Evolutionary conservation across 257 asterid genomes (phyloP).

Genomic region (Jacaranda copaia): DNA sequence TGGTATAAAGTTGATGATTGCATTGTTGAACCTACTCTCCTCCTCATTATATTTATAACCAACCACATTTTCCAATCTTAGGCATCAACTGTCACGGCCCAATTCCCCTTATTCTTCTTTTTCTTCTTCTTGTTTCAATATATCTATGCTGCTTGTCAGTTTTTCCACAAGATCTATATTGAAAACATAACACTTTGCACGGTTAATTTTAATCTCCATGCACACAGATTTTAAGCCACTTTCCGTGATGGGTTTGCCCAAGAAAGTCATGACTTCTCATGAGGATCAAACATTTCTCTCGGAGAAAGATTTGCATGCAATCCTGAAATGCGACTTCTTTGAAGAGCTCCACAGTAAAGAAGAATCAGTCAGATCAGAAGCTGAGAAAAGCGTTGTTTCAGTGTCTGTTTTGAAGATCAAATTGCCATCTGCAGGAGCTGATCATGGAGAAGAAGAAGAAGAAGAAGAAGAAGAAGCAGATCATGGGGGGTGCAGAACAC

Average conservation of each 20-base stretch:
- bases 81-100: constrained; percentile 15
- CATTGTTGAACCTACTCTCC: constrained; percentile 4
- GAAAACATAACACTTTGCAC: no score
- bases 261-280: constrained; percentile 21
- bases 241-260: constrained; percentile 48
- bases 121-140: constrained; percentile 4
- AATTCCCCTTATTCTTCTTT: background rate
- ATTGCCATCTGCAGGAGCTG: constrained; percentile 19
- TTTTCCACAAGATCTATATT: constrained; percentile 2
- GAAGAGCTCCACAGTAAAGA: background rate
- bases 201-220: constrained; percentile 28
- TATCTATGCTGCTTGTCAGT: background rate
- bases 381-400: constrained; percentile 23
- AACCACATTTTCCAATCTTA: constrained; percentile 37
- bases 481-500: constrained; percentile 52
- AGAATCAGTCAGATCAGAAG: constrained; percentile 7
- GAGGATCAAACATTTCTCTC: constrained; percentile 20
- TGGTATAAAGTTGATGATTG: constrained; percentile 36
- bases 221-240: constrained; percentile 29
- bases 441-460: constrained; percentile 29
- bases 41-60: constrained; percentile 38
- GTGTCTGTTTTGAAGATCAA: constrained; percentile 40
- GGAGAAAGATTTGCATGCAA: constrained; percentile 40
- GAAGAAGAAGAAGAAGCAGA: constrained; percentile 33
- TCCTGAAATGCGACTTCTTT: constrained; percentile 33